Base-by-base conservation (phyloP, 495 filamentous ascomycete genomes). In the Hypoxylon lienhwacheense region DNA sequence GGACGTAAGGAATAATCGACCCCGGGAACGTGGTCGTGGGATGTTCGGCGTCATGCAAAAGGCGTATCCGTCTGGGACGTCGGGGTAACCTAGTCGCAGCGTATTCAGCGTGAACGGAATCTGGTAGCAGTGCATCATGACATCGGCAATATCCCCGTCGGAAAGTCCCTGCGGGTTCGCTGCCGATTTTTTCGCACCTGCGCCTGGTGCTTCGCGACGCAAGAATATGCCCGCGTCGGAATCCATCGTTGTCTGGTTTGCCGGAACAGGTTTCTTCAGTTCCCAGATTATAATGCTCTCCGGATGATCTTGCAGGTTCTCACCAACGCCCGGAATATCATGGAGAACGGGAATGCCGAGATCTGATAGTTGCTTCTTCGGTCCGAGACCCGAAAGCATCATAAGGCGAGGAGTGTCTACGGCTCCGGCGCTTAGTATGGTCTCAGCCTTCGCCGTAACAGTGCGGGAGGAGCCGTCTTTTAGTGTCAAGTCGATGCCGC, bases 1-100 rank as follows among this genome's bases (percentile, higher is more conserved):
- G 17, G 83, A 86, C 22, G 82, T 87, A 42, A 93, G 77, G 66
- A 83, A 90, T 21, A 93, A 63, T 26, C 81, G 78, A 40, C 89
- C 89, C 17, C 84, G 79, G 20, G 84, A 88, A n/a, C 85, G 79
- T 12, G 89, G 86, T 3, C 87, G 85, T 5, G 89, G 89, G 59
- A 91, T 93, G 70, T 93, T 93, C 54, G 89, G 89, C 39, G 88
- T 91, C 88, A 93, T 91, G 79, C 88, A 91, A 72, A 93, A 93
- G 45, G 88, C 88, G 63, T 91, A 81, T 22, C 84, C 73, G 21
- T 86, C 86, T 12, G 73, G 75, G 61, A 87, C 80, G 20, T 61
- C 60, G n/a, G 67, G 66, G 60, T 91, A 91, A 34, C 88, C 88
- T 5, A 92, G 74, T n/a, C 88, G 78, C 4, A 71, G 67, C 40